These are phyloP conservation scores for Coemansia sp. DNA, from an alignment of 192 early-diverging fungal species.

Conservation along the genomic window DNA sequence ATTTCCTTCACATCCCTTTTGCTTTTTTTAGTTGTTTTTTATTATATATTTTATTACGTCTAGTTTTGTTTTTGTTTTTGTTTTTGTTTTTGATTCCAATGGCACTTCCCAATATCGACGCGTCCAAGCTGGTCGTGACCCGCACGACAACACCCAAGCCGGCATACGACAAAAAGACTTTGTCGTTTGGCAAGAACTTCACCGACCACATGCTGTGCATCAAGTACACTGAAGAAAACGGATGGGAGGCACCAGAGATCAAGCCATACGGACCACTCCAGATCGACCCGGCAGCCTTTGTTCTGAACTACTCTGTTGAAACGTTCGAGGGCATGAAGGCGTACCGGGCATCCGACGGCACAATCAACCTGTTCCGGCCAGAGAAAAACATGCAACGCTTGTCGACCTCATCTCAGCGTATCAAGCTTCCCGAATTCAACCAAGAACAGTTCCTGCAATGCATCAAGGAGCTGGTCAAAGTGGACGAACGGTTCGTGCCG, in stretches of 20 bases:
- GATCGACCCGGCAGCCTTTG: conserved; percentile 82
- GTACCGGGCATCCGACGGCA: conserved; percentile 87
- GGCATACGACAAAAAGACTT: conserved; percentile 26
- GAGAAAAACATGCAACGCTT: conserved; percentile 97
- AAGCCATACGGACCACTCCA: conserved; percentile 79
- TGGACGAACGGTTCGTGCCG: conserved; percentile 88
- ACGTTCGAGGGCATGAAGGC: conserved; percentile 95
- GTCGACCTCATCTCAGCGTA: conserved; percentile 75
- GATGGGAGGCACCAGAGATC: conserved; percentile 86
- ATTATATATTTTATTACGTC: neutral
- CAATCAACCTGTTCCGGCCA: conserved; percentile 90
- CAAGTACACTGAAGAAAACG: conserved; percentile 72
- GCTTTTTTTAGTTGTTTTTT: neutral
- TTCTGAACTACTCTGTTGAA: conserved; percentile 93
- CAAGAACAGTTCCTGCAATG: conserved; percentile 78
- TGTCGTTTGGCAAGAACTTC: conserved; percentile 89
- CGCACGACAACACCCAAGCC: conserved; percentile 39
- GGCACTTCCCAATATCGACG: conserved; percentile 40
- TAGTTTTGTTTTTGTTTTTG: neutral
- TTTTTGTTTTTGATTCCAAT: conserved; percentile 12
- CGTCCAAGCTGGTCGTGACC: conserved; percentile 47
- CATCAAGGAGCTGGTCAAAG: conserved; percentile 80
- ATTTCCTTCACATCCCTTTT: conserved; percentile 3
- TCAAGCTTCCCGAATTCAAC: conserved; percentile 87
- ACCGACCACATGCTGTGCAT: conserved; percentile 94